Base-by-base conservation (phyloP, 75 land plant genomes). In the Gnetum montanum region DNA sequence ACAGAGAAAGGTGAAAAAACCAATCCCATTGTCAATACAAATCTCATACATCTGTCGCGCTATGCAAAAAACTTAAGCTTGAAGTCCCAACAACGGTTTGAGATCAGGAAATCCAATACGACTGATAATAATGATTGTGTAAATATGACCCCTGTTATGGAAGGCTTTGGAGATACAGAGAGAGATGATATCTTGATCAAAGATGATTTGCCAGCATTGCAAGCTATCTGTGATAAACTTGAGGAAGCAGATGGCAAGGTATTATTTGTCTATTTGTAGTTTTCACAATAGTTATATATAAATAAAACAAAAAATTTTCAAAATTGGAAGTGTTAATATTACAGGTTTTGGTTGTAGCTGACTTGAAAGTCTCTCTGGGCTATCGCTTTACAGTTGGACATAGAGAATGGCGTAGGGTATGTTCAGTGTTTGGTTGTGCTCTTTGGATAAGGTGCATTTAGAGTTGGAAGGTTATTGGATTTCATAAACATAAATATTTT, bases 331-430 rank as follows among this genome's bases (percentile, higher is more conserved):
- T n/a, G n/a, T n/a, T n/a, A n/a, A n/a, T n/a, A n/a, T 28, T 60
- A 31, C 67, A 93, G 98, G 92, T 90, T 60, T 79, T 90, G 60
- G 81, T 95, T 60, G 86, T 95, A 23, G 65, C 85, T 49, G 97
- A 90, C 63, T 75, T 95, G 54, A 95, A 95, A 59, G 31, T 49
- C 30, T 74, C 49, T 61, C 79, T 95, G 49, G 91, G 91, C 26
- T 90, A 86, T 61, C 62, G 70, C 22, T 54, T 51, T 35, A 55
- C 71, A 12, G 24, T 40, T 23, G 92, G 89, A 7, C 97, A 95
- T 46, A 78, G 79, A 66, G 73, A 70, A 34, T 95, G 99, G 96
- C 83, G 97, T 62, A 66, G 74, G 68, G 99, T 95, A 66, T 65
- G 75, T 62, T 19, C 20, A 31, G 25, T 33, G 38, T 33, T 5